Conservation (phyloP, 352 stramenopile species). For the Globisporangium paddicum region DNA sequence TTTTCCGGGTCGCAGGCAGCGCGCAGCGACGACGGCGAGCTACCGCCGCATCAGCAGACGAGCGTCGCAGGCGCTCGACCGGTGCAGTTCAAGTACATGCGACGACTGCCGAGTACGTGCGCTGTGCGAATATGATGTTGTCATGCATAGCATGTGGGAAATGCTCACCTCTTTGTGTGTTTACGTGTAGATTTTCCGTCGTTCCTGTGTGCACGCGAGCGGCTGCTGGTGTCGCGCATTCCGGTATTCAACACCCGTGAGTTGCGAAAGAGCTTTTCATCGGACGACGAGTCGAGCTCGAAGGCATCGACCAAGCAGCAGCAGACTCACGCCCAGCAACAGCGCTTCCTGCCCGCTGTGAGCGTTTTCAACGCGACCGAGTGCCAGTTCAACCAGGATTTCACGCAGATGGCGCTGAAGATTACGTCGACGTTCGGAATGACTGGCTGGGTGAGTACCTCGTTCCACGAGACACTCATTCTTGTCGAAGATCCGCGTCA, state of each 20-base stretch:
- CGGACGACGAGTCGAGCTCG: conserved; percentile 8
- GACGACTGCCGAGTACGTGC: conserved; percentile 44
- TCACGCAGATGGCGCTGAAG: conserved; percentile 61
- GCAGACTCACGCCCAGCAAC: conserved; percentile 15
- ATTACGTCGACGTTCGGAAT: conserved; percentile 59
- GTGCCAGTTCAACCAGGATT: conserved; percentile 64
- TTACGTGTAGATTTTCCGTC: conserved; percentile 45
- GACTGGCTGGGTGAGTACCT: conserved; percentile 62
- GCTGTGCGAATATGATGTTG: not conserved
- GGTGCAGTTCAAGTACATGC: conserved; percentile 45
- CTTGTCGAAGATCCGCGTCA: conserved; percentile 50
- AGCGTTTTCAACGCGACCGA: conserved; percentile 73
- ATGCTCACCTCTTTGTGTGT: not conserved
- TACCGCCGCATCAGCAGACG: conserved; percentile 26
- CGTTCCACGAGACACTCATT: conserved; percentile 40
- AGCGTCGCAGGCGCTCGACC: conserved; percentile 17
- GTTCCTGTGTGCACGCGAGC: conserved; percentile 51
- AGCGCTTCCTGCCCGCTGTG: conserved; percentile 49
- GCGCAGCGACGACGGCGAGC: conserved; percentile 16
- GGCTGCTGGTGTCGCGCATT: conserved; percentile 40
- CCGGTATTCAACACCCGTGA: conserved; percentile 38
- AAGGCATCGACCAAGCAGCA: conserved; percentile 20
- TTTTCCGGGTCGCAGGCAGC: conserved; percentile 10
- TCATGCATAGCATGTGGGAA: too few species aligned
- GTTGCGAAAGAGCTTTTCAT: conserved; percentile 8